Percentiles rank a stretch among this genome's conserved stretches.
These are phyloP conservation scores for Dimargaris xerosporica DNA, from an alignment of 192 early-diverging fungal species.

Conservation along the genomic window DNA sequence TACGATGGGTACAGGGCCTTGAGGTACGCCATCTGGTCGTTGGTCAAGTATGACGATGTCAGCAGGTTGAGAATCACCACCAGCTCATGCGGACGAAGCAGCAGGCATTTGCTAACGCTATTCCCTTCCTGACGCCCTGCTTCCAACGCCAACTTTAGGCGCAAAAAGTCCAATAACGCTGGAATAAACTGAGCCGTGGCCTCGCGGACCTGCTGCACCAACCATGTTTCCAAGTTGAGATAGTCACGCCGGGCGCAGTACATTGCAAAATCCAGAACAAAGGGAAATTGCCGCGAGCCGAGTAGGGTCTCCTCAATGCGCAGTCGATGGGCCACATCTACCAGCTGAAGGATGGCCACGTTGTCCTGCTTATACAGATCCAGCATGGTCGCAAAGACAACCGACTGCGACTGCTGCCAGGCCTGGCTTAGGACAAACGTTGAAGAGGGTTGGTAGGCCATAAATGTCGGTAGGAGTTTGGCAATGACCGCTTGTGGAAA, in stretches of 20 bases:
- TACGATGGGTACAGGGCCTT: slow-evolving; percentile 33
- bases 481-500: slow-evolving; percentile 6
- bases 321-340: slow-evolving; percentile 3
- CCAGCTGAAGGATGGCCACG: not conserved
- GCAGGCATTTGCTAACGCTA: not conserved
- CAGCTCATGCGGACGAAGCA: slow-evolving; percentile 17
- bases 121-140: slow-evolving; percentile 26
- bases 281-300: slow-evolving; percentile 11
- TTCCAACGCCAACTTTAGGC: slow-evolving; percentile 29
- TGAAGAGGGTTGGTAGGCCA: not conserved
- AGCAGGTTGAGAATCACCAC: slow-evolving; percentile 26
- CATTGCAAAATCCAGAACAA: slow-evolving; percentile 31
- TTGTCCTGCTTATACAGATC: slow-evolving; percentile 5
- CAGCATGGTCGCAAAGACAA: slow-evolving; percentile 10
- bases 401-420: not conserved
- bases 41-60: slow-evolving; percentile 21
- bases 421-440: slow-evolving; percentile 3
- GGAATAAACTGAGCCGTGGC: slow-evolving; percentile 26
- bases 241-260: slow-evolving; percentile 29
- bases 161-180: slow-evolving; percentile 29
- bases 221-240: slow-evolving; percentile 30
- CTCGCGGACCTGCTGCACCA: slow-evolving; percentile 26
- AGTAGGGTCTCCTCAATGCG: not conserved
- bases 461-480: not conserved
- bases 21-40: slow-evolving; percentile 30